Evolutionary conservation across 768 basidiomycete species (phyloP).

Genomic region (Suillus sp.): DNA sequence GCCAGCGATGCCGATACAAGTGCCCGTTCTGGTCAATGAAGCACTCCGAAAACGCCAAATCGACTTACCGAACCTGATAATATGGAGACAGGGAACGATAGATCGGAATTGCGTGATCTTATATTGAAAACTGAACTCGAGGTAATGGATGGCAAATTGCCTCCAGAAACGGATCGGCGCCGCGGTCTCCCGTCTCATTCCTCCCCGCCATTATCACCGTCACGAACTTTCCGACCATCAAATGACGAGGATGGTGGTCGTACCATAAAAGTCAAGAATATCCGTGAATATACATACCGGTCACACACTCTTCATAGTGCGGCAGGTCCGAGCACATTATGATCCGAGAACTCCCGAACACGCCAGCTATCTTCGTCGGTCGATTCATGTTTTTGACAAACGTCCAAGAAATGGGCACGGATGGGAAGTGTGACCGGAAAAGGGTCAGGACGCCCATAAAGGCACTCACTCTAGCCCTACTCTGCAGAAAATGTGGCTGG

Average conservation of each 20-base stretch:
- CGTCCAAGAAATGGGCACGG: neutral
- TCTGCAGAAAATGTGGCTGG: neutral
- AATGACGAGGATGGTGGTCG: no score
- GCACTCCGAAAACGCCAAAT: neutral
- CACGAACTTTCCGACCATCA: neutral
- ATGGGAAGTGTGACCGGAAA: slow-evolving; percentile 3
- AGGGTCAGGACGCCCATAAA: neutral
- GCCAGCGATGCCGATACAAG: slow-evolving; percentile 3
- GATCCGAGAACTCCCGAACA: neutral
- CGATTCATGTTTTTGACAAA: slow-evolving; percentile 1
- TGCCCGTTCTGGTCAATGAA: neutral
- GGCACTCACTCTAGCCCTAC: no score
- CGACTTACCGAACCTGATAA: slow-evolving; percentile 7
- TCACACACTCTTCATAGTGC: neutral
- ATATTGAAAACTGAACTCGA: neutral
- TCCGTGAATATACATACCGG: no score
- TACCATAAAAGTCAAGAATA: no score
- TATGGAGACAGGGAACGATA: neutral
- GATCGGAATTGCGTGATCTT: neutral
- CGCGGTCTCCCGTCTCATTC: neutral
- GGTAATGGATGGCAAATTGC: slow-evolving; percentile 22
- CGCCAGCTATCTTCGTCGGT: neutral
- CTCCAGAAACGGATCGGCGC: slow-evolving; percentile 29
- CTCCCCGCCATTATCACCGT: no score
- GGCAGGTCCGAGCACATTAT: neutral